Evolutionary conservation across 306 rosid species (phyloP).

Genomic region (Quercus berberidifolia): DNA sequence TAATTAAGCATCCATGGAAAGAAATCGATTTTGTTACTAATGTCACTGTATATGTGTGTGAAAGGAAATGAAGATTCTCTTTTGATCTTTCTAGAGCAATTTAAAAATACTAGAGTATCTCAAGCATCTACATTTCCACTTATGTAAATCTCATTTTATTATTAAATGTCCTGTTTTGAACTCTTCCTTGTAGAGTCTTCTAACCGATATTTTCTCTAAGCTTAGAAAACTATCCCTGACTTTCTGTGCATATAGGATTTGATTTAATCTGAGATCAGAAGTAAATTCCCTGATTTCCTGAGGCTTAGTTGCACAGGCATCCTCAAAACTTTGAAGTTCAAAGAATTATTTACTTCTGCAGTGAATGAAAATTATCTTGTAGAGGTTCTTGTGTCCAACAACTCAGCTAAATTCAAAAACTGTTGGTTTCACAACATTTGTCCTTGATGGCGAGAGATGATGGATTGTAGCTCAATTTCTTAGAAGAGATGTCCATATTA

Average conservation of each 20-base stretch:
- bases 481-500: background rate
- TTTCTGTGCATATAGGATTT: background rate
- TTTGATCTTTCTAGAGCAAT: background rate
- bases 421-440: background rate
- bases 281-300: background rate
- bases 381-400: background rate
- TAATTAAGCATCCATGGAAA: background rate
- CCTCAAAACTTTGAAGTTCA: background rate
- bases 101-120: background rate
- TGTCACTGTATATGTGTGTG: background rate
- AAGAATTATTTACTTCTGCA: background rate
- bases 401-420: background rate
- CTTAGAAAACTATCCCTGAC: background rate
- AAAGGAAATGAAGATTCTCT: background rate
- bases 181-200: background rate
- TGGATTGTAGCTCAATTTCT: background rate
- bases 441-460: background rate
- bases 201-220: background rate
- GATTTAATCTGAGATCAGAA: background rate
- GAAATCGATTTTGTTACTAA: background rate
- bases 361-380: background rate
- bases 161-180: background rate
- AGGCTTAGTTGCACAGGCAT: background rate
- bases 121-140: background rate
- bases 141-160: background rate